Evolutionary conservation across 2,329 filamentous ascomycete genomes (phyloP).

Genomic region (Trichoderma sp.): DNA sequence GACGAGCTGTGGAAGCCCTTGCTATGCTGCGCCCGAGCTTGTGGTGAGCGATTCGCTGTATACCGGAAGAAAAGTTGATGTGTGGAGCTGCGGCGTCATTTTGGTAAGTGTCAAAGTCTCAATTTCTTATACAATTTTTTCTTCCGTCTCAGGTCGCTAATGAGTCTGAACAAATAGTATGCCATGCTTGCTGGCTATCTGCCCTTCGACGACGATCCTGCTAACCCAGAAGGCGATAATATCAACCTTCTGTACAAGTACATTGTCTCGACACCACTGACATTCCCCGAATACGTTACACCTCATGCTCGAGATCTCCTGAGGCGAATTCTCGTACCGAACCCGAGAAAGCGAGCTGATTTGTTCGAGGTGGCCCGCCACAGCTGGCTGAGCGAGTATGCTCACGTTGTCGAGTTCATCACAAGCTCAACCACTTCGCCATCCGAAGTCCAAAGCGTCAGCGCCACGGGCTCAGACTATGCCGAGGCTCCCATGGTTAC

Average conservation of each 20-base stretch:
- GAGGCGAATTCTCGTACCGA: conserved; percentile 88
- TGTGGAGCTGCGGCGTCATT: conserved; percentile 99
- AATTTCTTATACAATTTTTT: background rate
- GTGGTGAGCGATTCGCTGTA: conserved; percentile 97
- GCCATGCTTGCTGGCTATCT: conserved; percentile 98
- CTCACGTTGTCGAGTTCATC: conserved; percentile 95
- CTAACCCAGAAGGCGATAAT: conserved; percentile 97
- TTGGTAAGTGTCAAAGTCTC: conserved; percentile 63
- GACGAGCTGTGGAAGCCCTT: conserved; percentile 96
- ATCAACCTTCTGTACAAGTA: conserved; percentile 99
- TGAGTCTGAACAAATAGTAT: conserved; percentile 59
- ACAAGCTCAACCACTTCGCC: conserved; percentile 91
- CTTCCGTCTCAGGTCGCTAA: background rate
- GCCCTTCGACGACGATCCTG: conserved; percentile 96
- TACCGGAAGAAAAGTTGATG: conserved; percentile 95
- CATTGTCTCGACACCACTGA: conserved; percentile 93
- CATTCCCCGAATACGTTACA: conserved; percentile 98
- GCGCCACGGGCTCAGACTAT: conserved; percentile 58
- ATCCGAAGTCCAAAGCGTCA: conserved; percentile 78
- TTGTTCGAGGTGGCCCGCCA: conserved; percentile 96
- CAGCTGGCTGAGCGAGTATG: conserved; percentile 96
- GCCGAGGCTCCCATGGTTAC: conserved; percentile 62
- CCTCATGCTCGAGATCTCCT: conserved; percentile 92
- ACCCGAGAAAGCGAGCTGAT: conserved; percentile 91
- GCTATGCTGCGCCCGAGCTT: conserved; percentile 93